phyloP scores from a whole-genome alignment of 192 early-diverging fungal genomes.

The Coemansia sp. region DNA sequence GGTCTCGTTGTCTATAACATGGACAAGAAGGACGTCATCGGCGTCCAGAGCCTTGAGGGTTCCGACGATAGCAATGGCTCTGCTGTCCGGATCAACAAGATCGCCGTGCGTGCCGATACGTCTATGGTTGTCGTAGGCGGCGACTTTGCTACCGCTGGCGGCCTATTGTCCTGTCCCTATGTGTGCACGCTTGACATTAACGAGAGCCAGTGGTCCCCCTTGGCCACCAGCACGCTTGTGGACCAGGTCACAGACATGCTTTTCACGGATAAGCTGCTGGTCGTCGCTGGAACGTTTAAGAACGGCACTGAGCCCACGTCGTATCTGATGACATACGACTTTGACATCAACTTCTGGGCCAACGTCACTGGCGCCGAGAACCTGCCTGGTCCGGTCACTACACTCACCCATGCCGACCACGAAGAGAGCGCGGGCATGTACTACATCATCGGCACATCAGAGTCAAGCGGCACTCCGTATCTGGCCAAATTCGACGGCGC shows the following conservation, averaged over 20 bases:
- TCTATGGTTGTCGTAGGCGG: constrained; percentile 54
- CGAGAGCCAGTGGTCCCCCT: constrained; percentile 51
- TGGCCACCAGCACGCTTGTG: constrained; percentile 34
- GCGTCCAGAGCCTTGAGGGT: constrained; percentile 26
- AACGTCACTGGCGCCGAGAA: constrained; percentile 35
- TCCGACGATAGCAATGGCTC: constrained; percentile 8
- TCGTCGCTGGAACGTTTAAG: constrained; percentile 58
- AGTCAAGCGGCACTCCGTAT: constrained; percentile 40
- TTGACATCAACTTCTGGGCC: constrained; percentile 49
- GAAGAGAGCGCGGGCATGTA: constrained; percentile 20
- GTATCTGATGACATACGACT: constrained; percentile 56
- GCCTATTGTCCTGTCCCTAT: constrained; percentile 38
- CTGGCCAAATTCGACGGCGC: constrained; percentile 56
- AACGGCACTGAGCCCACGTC: constrained; percentile 44
- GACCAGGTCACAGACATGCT: constrained; percentile 44
- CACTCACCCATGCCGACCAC: constrained; percentile 42
- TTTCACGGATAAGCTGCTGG: constrained; percentile 35
- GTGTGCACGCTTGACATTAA: constrained; percentile 53
- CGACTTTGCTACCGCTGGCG: constrained; percentile 42
- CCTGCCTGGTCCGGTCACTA: constrained; percentile 55
- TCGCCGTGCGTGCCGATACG: constrained; percentile 44
- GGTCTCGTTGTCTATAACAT: constrained; percentile 57
- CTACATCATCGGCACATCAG: constrained; percentile 32
- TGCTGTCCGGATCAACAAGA: constrained; percentile 41
- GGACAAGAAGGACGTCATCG: constrained; percentile 18